A percentile compares a stretch with the other conserved stretches of the same genome.
Evolutionary conservation across 768 basidiomycete species (phyloP).

Genomic region (Holtermannia corniformis): DNA sequence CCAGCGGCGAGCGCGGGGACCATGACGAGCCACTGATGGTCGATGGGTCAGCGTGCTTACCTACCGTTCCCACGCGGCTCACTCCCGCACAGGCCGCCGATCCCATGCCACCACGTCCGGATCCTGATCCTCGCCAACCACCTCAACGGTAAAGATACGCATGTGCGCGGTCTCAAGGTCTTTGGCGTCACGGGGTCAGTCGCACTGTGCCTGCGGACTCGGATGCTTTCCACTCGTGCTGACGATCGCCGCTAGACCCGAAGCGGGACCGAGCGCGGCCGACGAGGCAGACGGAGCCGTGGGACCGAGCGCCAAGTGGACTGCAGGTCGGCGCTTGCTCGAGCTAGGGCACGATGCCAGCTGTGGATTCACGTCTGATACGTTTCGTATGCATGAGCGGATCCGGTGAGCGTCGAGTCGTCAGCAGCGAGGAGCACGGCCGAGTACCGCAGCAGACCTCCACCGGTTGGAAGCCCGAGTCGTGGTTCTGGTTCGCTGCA

Average conservation of each 20-base stretch:
- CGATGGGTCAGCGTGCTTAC: not conserved
- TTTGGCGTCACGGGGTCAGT: constrained; percentile 74
- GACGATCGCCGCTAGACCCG: not conserved
- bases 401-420: constrained; percentile 60
- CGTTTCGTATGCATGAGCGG: constrained; percentile 68
- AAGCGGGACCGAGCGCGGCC: constrained; percentile 1
- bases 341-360: constrained; percentile 53
- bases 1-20: constrained; percentile 59
- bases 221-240: not conserved
- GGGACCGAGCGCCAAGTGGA: constrained; percentile 10
- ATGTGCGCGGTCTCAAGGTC: constrained; percentile 82
- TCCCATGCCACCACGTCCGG: constrained; percentile 82
- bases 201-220: not conserved
- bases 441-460: too few species aligned
- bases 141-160: constrained; percentile 98
- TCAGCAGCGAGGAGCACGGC: too few species aligned
- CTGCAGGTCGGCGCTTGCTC: constrained; percentile 20
- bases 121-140: constrained; percentile 86
- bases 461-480: too few species aligned
- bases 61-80: not conserved
- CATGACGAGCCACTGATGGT: constrained; percentile 58
- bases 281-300: constrained; percentile 42
- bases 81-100: constrained; percentile 55
- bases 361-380: constrained; percentile 56
- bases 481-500: too few species aligned